Percentiles rank a stretch among this genome's conserved stretches.
phyloP scores from a whole-genome alignment of 139 green algal genomes.

The Chlorella sorokiniana region DNA sequence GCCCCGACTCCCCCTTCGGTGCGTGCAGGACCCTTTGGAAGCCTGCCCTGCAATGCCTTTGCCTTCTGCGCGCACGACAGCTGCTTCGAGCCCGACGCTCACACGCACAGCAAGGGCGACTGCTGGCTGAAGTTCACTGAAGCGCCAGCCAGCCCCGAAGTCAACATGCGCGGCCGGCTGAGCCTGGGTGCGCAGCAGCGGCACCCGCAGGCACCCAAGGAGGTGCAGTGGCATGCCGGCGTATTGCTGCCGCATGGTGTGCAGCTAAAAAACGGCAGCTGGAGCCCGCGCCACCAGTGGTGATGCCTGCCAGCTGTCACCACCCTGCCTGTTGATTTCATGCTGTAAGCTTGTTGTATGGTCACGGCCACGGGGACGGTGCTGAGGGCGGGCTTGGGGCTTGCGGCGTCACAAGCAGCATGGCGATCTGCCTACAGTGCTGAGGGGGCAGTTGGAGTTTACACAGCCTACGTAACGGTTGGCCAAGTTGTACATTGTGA shows the following conservation, averaged over 20 bases:
- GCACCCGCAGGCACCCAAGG: conserved; percentile 49
- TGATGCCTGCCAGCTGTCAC: conserved; percentile 4
- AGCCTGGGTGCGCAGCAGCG: conserved; percentile 34
- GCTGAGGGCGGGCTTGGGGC: too few relatives aligned
- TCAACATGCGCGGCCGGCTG: conserved; percentile 65
- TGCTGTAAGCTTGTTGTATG: neutral
- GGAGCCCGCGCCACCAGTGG: conserved; percentile 59
- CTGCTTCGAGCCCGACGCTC: conserved; percentile 89
- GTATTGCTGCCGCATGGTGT: conserved; percentile 67
- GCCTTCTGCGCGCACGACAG: conserved; percentile 65
- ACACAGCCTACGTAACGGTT: too few relatives aligned
- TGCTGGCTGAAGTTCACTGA: conserved; percentile 88
- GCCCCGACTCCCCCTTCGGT: neutral
- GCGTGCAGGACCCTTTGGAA: conserved; percentile 7
- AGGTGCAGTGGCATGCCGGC: conserved; percentile 68
- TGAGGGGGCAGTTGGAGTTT: too few relatives aligned
- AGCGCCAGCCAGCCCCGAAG: conserved; percentile 67
- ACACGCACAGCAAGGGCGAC: conserved; percentile 79
- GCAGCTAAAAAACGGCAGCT: conserved; percentile 68
- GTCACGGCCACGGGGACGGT: too few relatives aligned
- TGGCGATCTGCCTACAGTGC: too few relatives aligned
- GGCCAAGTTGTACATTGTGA: too few relatives aligned
- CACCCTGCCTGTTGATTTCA: too few relatives aligned
- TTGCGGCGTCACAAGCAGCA: too few relatives aligned
- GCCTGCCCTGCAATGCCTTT: conserved; percentile 88